Evolutionary conservation across 257 asterid species (phyloP).

Genomic region (Pogostemon cablin): DNA sequence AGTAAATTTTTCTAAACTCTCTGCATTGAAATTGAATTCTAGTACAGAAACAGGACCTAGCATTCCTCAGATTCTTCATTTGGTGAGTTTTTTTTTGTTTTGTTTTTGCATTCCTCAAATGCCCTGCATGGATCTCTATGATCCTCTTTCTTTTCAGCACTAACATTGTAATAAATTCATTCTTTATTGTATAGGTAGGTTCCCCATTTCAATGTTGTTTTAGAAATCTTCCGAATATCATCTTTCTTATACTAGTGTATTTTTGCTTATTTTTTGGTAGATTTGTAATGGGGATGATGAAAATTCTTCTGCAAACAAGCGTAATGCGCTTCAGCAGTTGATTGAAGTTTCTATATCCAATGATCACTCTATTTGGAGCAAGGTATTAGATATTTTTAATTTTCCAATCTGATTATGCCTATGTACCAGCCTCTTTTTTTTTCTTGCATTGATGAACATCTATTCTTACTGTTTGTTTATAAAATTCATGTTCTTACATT

Average conservation of each 20-base stretch:
- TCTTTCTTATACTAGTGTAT: constrained; percentile 25
- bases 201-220: constrained; percentile 13
- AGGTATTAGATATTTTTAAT: constrained; percentile 49
- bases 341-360: constrained; percentile 73
- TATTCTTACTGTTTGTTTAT: background rate
- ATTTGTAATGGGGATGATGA: constrained; percentile 80
- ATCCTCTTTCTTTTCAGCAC: constrained; percentile 1
- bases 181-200: constrained; percentile 13
- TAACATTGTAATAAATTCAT: background rate
- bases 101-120: constrained; percentile 16
- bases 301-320: constrained; percentile 62
- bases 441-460: constrained; percentile 3
- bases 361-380: constrained; percentile 82
- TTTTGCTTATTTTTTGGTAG: constrained; percentile 43
- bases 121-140: constrained; percentile 17
- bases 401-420: constrained; percentile 13
- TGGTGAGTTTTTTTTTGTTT: constrained; percentile 55
- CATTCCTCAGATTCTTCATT: constrained; percentile 95
- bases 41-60: constrained; percentile 74
- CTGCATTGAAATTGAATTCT: constrained; percentile 56
- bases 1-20: constrained; percentile 52
- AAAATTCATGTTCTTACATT: constrained; percentile 1
- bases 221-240: constrained; percentile 23
- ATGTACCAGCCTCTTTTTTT: background rate
- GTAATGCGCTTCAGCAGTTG: constrained; percentile 81